Conservation (phyloP, 2,329 filamentous ascomycete species). For the Biscogniauxia mediterranea region DNA sequence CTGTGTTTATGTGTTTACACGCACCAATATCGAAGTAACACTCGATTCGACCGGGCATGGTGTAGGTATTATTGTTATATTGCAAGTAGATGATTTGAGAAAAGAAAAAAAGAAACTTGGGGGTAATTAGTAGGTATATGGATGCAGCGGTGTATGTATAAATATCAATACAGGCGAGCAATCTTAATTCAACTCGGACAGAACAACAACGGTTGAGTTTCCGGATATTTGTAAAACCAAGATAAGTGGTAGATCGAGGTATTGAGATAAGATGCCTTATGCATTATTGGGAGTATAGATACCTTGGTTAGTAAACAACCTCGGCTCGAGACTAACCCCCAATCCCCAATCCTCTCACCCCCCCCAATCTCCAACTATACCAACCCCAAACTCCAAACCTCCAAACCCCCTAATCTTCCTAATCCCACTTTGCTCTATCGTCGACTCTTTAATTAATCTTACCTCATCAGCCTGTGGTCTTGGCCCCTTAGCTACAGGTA, state of each 20-base stretch:
- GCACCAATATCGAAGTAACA: slow-evolving; percentile 66
- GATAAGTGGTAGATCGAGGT: too few relatives aligned
- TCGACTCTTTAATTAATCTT: not conserved
- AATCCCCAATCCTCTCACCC: too few relatives aligned
- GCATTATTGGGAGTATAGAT: not conserved
- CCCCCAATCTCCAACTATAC: not conserved
- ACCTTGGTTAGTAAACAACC: slow-evolving; percentile 7
- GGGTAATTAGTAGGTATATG: too few relatives aligned
- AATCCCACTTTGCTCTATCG: not conserved
- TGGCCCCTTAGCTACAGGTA: not conserved
- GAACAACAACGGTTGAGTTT: too few relatives aligned
- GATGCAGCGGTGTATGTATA: too few relatives aligned
- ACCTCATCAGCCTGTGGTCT: not conserved
- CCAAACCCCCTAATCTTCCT: too few relatives aligned
- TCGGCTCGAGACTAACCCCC: slow-evolving; percentile 3
- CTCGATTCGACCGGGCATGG: slow-evolving; percentile 62
- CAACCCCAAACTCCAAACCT: too few relatives aligned
- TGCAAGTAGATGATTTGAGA: not conserved
- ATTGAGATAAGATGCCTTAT: not conserved
- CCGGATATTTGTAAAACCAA: too few relatives aligned
- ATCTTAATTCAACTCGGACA: too few relatives aligned
- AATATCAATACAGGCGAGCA: too few relatives aligned
- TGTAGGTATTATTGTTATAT: slow-evolving; percentile 7
- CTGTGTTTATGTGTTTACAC: slow-evolving; percentile 16
- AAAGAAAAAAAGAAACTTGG: too few relatives aligned